phyloP scores from a whole-genome alignment of 306 rosid genomes.

The Pyrus bretschneideri region DNA sequence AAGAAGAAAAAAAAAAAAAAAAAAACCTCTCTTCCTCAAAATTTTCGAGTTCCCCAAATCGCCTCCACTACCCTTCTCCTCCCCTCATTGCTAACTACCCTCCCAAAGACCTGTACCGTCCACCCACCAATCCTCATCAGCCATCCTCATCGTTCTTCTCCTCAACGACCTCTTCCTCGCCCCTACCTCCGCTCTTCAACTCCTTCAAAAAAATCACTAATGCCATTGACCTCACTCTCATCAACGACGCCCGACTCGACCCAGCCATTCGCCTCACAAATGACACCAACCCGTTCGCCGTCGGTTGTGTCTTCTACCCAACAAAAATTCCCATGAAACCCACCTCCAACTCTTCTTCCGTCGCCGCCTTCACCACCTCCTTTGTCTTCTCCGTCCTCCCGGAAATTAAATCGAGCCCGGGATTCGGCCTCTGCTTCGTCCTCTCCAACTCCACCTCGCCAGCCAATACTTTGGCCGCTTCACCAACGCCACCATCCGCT shows the following conservation, averaged over 20 bases:
- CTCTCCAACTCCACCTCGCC: slow-evolving; percentile 65
- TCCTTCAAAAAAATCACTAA: slow-evolving; percentile 43
- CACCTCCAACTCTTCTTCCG: slow-evolving; percentile 20
- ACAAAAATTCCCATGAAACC: slow-evolving; percentile 22
- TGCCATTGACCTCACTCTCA: slow-evolving; percentile 43
- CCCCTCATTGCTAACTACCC: too few species aligned
- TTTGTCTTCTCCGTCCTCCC: slow-evolving; percentile 76
- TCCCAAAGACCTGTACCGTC: too few species aligned
- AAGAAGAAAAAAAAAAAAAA: too few species aligned
- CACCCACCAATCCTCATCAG: too few species aligned
- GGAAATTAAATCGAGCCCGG: slow-evolving; percentile 50
- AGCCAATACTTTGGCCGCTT: slow-evolving; percentile 84
- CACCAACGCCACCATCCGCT: slow-evolving; percentile 38
- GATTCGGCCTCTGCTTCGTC: slow-evolving; percentile 76
- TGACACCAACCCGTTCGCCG: slow-evolving; percentile 50
- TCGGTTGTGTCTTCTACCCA: slow-evolving; percentile 60
- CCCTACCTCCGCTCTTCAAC: slow-evolving; percentile 39
- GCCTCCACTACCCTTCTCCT: too few species aligned
- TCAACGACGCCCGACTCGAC: slow-evolving; percentile 59
- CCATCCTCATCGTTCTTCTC: slow-evolving; percentile 5
- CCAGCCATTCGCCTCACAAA: slow-evolving; percentile 67
- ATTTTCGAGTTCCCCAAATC: too few species aligned
- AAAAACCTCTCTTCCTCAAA: too few species aligned
- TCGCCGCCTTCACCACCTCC: slow-evolving; percentile 71
- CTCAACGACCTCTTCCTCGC: slow-evolving; percentile 2